Evolutionary conservation across 83 land plant genomes (phyloP).

Genomic region (Thuja plicata): DNA sequence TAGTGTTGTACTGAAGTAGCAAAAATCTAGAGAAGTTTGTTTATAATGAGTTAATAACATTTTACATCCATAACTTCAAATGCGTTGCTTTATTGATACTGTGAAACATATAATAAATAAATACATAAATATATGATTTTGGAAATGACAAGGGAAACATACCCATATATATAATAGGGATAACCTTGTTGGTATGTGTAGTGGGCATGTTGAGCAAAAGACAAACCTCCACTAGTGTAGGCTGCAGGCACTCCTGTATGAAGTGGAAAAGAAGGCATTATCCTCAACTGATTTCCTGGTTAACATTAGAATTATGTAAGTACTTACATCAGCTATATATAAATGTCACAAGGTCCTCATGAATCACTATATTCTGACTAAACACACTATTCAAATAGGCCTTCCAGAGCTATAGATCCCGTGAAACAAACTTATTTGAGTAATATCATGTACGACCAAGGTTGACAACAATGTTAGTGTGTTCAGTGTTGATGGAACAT

Average conservation of each 20-base stretch:
- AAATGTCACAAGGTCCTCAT: not conserved
- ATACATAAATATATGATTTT: not conserved
- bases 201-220: slow-evolving; percentile 7
- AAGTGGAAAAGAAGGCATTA: slow-evolving; percentile 10
- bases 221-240: not conserved
- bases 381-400: not conserved
- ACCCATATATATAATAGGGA: slow-evolving; percentile 12
- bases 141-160: not conserved
- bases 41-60: not conserved
- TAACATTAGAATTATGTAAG: not conserved
- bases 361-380: not conserved
- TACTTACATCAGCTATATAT: not conserved
- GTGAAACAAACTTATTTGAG: no score
- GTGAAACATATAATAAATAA: not conserved
- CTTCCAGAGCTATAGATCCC: no score
- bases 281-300: not conserved
- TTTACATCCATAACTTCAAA: no score
- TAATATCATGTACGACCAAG: not conserved
- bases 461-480: not conserved
- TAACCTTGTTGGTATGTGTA: slow-evolving; percentile 3
- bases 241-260: slow-evolving; percentile 9
- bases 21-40: not conserved
- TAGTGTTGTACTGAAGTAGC: not conserved
- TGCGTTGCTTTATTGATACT: no score
- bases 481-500: not conserved